These are phyloP conservation scores for Mycena indigotica DNA, from an alignment of 768 basidiomycete species.

Conservation along the genomic window DNA sequence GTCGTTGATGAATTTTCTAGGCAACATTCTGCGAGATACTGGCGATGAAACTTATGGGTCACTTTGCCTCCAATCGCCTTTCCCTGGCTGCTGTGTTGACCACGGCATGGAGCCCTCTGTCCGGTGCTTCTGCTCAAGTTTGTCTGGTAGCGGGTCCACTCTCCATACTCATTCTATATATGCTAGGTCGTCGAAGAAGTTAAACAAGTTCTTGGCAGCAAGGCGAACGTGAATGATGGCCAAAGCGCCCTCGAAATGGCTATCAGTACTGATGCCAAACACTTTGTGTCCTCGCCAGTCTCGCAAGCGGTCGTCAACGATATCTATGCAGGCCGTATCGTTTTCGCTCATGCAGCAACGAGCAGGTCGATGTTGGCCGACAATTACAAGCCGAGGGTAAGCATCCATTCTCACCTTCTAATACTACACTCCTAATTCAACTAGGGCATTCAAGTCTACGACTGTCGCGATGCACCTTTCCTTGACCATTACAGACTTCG, in stretches of 20 bases:
- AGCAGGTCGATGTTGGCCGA: conserved; percentile 87
- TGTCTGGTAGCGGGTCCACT: too few species aligned
- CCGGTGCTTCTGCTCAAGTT: conserved; percentile 63
- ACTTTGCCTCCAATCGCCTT: conserved; percentile 75
- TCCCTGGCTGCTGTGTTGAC: conserved; percentile 79
- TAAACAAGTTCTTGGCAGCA: conserved; percentile 54
- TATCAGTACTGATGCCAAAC: conserved; percentile 81
- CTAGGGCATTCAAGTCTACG: conserved; percentile 76
- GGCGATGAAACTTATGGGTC: conserved; percentile 81
- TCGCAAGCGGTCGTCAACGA: conserved; percentile 87
- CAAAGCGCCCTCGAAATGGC: conserved; percentile 93
- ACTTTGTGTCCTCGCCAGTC: conserved; percentile 79
- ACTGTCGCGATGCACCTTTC: conserved; percentile 65
- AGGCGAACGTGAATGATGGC: conserved; percentile 64
- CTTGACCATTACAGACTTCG: conserved; percentile 77
- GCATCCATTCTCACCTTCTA: too few species aligned
- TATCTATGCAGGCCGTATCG: conserved; percentile 79
- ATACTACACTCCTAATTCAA: too few species aligned
- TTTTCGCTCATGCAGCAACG: conserved; percentile 61
- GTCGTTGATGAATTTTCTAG: conserved; percentile 34
- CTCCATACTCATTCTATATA: not conserved
- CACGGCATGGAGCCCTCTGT: conserved; percentile 81
- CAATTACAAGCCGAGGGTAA: conserved; percentile 81
- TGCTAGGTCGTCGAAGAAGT: conserved; percentile 63
- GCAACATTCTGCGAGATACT: conserved; percentile 87